These are phyloP conservation scores for Trametes versicolor DNA, from an alignment of 1,284 basidiomycete species.

Conservation along the genomic window DNA sequence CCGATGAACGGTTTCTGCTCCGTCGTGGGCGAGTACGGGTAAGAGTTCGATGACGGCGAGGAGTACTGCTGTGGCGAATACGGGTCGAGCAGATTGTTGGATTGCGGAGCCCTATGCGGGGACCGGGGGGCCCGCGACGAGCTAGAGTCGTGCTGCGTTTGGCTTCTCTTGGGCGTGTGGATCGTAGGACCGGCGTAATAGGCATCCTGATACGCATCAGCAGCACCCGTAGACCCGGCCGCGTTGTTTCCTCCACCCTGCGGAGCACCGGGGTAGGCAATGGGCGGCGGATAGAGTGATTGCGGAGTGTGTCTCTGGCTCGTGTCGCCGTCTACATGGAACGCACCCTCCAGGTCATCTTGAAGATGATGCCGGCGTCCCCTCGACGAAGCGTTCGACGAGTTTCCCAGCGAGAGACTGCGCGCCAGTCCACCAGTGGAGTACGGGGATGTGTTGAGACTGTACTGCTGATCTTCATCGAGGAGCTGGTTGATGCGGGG, in stretches of 20 bases:
- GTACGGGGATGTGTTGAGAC: conserved; percentile 59
- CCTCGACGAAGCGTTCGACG: conserved; percentile 43
- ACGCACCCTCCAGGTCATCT: conserved; percentile 79
- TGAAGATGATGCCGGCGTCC: conserved; percentile 54
- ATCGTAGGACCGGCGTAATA: conserved; percentile 64
- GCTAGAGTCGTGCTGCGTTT: conserved; percentile 60
- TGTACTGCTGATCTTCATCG: conserved; percentile 65
- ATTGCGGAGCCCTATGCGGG: conserved; percentile 60
- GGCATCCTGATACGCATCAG: conserved; percentile 68
- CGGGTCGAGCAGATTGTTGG: conserved; percentile 64
- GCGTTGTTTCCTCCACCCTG: conserved; percentile 33
- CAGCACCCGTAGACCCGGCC: conserved; percentile 47
- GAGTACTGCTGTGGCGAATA: conserved; percentile 70
- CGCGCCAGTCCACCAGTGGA: conserved; percentile 62
- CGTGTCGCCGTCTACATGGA: conserved; percentile 58
- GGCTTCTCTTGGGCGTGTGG: conserved; percentile 64
- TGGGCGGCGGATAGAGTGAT: conserved; percentile 68
- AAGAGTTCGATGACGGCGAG: conserved; percentile 61
- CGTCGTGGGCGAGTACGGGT: conserved; percentile 60
- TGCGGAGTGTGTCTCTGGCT: conserved; percentile 48
- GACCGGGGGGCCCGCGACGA: conserved; percentile 63
- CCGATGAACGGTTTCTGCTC: conserved; percentile 53
- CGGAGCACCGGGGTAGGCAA: conserved; percentile 61
- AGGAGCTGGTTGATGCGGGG: conserved; percentile 71
- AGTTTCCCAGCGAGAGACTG: conserved; percentile 69